Conservation (phyloP, 164 flowering plant species). For the Liquidambar formosana region DNA sequence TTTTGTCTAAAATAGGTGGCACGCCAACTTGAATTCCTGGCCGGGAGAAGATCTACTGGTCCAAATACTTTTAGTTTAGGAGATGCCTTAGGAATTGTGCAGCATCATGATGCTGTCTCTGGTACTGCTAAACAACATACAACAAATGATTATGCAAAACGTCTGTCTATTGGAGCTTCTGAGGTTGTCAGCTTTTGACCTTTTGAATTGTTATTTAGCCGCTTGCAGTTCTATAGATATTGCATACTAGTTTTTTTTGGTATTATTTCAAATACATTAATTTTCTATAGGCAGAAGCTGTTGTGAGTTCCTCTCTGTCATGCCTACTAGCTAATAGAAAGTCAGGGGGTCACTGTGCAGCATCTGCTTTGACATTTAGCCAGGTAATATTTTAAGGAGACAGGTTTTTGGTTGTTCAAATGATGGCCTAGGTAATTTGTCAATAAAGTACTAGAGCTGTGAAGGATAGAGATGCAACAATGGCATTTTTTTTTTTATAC, state of each 20-base stretch:
- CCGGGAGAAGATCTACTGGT: conserved; percentile 57
- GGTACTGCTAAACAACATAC: conserved; percentile 93
- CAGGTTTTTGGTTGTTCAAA: no score
- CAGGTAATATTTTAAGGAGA: conserved; percentile 45
- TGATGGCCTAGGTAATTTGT: no score
- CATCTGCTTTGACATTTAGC: conserved; percentile 34
- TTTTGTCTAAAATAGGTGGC: conserved; percentile 60
- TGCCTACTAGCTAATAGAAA: conserved; percentile 49
- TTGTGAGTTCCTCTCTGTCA: conserved; percentile 60
- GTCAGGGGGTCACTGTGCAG: conserved; percentile 35
- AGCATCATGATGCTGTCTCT: conserved; percentile 90
- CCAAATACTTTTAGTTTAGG: conserved; percentile 62
- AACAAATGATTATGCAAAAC: conserved; percentile 83
- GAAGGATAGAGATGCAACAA: no score
- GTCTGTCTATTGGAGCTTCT: conserved; percentile 72
- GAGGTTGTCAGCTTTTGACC: conserved; percentile 42
- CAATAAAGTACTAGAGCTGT: no score
- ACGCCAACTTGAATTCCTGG: conserved; percentile 78
- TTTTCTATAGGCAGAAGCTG: conserved; percentile 54
- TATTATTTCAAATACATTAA: neutral
- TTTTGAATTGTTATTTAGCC: neutral
- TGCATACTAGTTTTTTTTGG: neutral
- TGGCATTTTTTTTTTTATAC: no score
- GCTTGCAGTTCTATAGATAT: neutral
- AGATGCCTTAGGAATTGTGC: conserved; percentile 85